These are phyloP conservation scores for Picochlorum sp. DNA, from an alignment of 139 green algal genomes.

Conservation along the genomic window DNA sequence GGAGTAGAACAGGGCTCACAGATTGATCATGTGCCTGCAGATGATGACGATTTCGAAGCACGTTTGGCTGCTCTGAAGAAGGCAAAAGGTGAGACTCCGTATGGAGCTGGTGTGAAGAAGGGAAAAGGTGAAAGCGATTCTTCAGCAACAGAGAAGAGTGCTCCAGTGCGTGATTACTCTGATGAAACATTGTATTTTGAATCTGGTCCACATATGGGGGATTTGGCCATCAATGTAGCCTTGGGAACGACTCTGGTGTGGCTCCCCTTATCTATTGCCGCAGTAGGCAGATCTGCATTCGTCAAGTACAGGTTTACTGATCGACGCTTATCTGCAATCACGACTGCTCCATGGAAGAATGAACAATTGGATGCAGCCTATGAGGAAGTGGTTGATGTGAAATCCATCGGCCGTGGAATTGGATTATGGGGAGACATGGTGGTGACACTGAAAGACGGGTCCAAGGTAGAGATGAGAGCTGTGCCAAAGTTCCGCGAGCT, in stretches of 20 bases:
- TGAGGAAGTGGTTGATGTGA: conserved; percentile 71
- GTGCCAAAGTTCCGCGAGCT: conserved; percentile 73
- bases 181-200: conserved; percentile 60
- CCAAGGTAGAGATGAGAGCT: conserved; percentile 74
- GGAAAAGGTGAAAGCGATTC: not conserved
- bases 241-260: conserved; percentile 73
- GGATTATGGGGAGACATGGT: conserved; percentile 90
- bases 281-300: conserved; percentile 61
- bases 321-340: conserved; percentile 64
- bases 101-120: conserved; percentile 28
- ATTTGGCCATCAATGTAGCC: conserved; percentile 73
- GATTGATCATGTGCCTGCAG: conserved; percentile 5
- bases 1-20: not conserved
- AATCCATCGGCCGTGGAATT: conserved; percentile 58
- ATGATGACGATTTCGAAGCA: conserved; percentile 60
- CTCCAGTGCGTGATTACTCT: conserved; percentile 45
- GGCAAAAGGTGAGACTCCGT: conserved; percentile 54
- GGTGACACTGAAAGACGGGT: conserved; percentile 59
- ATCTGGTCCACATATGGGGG: conserved; percentile 44
- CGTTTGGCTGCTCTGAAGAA: conserved; percentile 55
- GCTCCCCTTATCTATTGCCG: conserved; percentile 71
- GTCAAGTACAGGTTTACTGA: conserved; percentile 87
- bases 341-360: conserved; percentile 78
- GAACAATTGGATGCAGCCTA: conserved; percentile 27
- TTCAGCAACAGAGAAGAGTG: conserved; percentile 1